These are phyloP conservation scores for Lecanosticta acicola DNA, from an alignment of 2,329 filamentous ascomycete genomes.

Conservation along the genomic window DNA sequence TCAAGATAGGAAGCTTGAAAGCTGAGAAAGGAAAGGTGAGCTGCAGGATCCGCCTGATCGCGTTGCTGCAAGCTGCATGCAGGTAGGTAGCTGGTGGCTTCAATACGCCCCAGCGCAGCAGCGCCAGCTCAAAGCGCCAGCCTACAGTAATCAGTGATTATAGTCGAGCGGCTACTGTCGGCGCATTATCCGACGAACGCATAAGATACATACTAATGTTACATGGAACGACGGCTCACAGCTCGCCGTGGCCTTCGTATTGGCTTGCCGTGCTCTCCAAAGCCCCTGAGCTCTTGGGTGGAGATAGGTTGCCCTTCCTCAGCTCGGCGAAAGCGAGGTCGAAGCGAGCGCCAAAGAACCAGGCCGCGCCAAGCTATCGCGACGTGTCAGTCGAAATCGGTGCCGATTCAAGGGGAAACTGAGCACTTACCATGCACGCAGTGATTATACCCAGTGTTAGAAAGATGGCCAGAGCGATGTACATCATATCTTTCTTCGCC, in stretches of 20 bases:
- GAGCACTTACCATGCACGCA: conserved; percentile 65
- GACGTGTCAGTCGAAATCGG: conserved; percentile 6
- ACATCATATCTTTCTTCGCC: conserved; percentile 50
- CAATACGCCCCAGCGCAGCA: not conserved
- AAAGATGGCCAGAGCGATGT: conserved; percentile 63
- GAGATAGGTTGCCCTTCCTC: conserved; percentile 37
- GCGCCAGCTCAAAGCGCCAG: not conserved
- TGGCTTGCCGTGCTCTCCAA: conserved; percentile 6
- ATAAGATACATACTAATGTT: not conserved
- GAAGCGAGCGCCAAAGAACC: conserved; percentile 74
- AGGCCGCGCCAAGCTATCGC: conserved; percentile 67
- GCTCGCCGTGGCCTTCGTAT: conserved; percentile 24
- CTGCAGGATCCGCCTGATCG: too few relatives aligned
- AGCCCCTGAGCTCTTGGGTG: conserved; percentile 14
- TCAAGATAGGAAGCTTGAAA: too few relatives aligned
- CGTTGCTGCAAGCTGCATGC: too few relatives aligned
- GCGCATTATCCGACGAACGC: not conserved
- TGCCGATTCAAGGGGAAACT: not conserved
- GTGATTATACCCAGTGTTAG: conserved; percentile 67
- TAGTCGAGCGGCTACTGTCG: not conserved
- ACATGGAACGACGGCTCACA: too few relatives aligned
- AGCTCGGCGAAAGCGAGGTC: conserved; percentile 61
- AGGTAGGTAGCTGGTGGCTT: not conserved
- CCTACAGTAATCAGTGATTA: not conserved
- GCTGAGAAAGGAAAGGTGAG: conserved; percentile 1